Base-by-base conservation (phyloP, 2,329 filamentous ascomycete species). In the Aspergillus japonicus region DNA sequence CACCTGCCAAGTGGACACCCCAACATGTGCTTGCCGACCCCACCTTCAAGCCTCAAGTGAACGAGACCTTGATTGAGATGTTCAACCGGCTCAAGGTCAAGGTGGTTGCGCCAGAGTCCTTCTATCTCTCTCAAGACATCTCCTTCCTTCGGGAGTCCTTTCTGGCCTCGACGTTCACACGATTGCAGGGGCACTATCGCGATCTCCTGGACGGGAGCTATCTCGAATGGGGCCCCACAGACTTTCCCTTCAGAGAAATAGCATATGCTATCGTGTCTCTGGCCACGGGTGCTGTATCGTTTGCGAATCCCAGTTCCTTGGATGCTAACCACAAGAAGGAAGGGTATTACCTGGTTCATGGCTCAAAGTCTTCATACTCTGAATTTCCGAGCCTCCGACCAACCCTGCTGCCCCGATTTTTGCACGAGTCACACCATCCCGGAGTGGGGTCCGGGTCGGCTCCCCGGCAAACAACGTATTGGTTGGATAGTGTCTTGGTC, bases 201-300 rank as follows among this genome's bases (percentile, higher is more conserved):
- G 6, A 11, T 10, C n/a, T 64, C 3, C 48, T 67, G 11, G 62
- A 64, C 47, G 19, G 23, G 14, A 63, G 31, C 51, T 19, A 61
- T 16, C 24, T 53, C 10, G 53, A 58, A 23, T 67, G 64, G 65
- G 39, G 50, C 5, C 58, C 61, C 3, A 35, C 47, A 4, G 49
- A 53, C n/a, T 65, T 66, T 19, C 24, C 55, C 3, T 67, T 67
- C 19, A 59, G 56, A 19, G 65, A 67, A 29, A 58, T 66, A 2
- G 60, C 65, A 6, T 67, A 63, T 23, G 59, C 62, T 1, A 23
- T 66, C 23, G 23, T 65, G 19, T 66, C 65, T 26, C 24, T 66
- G 33, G 62, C 65, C 23, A 58, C 64, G n/a, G 62, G 65, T 23
- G 61, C 63, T 21, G 33, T 66, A 10, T 24, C 44, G 12, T 63